Evolutionary conservation across 768 basidiomycete genomes (phyloP).

Genomic region (Xanthoconium stramineum): DNA sequence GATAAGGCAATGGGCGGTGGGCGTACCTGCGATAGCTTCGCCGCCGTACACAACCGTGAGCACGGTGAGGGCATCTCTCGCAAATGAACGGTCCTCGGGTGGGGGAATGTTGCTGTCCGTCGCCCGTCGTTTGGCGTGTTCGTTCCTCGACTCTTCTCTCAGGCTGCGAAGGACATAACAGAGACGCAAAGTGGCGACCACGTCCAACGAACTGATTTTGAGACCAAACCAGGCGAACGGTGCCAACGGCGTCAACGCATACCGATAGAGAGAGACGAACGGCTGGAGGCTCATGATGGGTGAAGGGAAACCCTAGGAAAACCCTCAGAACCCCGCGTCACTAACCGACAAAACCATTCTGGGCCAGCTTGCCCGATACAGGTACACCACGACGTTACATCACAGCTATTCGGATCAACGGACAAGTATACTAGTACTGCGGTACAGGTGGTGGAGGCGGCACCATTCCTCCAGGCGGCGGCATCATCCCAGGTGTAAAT

Average conservation of each 20-base stretch:
- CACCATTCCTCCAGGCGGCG: conserved; percentile 33
- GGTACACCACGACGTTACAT: background rate
- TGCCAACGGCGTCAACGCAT: conserved; percentile 53
- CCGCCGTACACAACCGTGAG: conserved; percentile 75
- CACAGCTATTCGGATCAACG: conserved; percentile 1
- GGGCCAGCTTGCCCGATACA: background rate
- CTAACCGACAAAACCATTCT: conserved; percentile 1
- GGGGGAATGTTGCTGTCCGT: conserved; percentile 32
- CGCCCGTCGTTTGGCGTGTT: conserved; percentile 40
- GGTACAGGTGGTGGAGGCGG: conserved; percentile 45
- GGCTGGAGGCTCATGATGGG: conserved; percentile 35
- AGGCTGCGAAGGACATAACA: conserved; percentile 69
- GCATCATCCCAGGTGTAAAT: conserved; percentile 50
- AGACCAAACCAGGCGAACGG: conserved; percentile 69
- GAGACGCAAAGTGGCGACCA: conserved; percentile 64
- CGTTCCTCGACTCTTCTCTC: conserved; percentile 44
- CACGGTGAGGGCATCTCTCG: conserved; percentile 53
- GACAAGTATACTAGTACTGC: conserved; percentile 26
- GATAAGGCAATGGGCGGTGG: background rate
- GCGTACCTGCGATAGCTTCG: conserved; percentile 65
- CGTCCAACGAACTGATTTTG: conserved; percentile 58
- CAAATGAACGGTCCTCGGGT: conserved; percentile 53
- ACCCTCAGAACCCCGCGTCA: background rate
- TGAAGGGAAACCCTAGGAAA: background rate
- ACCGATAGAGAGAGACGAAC: conserved; percentile 50